Evolutionary conservation across 1,139 yeast genomes (phyloP), one percentile per base, ranked within the genome.

Genomic region (Saccharomyces uvarum): DNA sequence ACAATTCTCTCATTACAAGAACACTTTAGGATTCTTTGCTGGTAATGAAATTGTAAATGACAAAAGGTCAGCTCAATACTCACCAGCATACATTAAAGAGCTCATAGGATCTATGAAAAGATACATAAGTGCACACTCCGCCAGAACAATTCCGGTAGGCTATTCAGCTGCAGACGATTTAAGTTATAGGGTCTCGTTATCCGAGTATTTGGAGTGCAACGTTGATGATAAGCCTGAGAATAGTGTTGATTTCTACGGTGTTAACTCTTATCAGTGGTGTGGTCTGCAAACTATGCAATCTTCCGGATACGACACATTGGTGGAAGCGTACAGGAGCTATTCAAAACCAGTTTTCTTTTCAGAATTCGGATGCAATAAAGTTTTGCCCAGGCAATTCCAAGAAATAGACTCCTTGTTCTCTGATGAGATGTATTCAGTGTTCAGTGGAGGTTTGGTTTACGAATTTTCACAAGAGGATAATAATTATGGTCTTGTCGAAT

Each of bases 181-280:
- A 59, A 73, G 77, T 55, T 88, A 81, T 69, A 77, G 99, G 61
- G 81, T 81, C 13, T 79, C 96, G 0, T 75, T 90, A 54, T 88
- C 97, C 2, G 78, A 82, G 57, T 93, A 89, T 67, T 78, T 93
- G 59, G 93, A 87, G 66, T 93, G 98, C 67, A 80, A 80, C 47
- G 83, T 80, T 14, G 66, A 68, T 11, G 77, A 77, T n/a, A 71
- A 77, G 0, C 55, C 63, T 4, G 67, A 70, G 13, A 84, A 86
- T 51, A 73, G 85, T 1, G 88, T 89, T 31, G 99, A 93, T 68
- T 93, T 93, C 67, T 91, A 89, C 72, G 99, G 99, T 4, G 91
- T 93, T 54, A 93, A 93, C 70, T 85, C 96, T 0, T 93, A 93
- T 70, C 96, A 90, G 69, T 93, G 99, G 99, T 93, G 99, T 74